These are phyloP conservation scores for Vanrija sp. DNA, from an alignment of 1,284 basidiomycete genomes.

Conservation along the genomic window DNA sequence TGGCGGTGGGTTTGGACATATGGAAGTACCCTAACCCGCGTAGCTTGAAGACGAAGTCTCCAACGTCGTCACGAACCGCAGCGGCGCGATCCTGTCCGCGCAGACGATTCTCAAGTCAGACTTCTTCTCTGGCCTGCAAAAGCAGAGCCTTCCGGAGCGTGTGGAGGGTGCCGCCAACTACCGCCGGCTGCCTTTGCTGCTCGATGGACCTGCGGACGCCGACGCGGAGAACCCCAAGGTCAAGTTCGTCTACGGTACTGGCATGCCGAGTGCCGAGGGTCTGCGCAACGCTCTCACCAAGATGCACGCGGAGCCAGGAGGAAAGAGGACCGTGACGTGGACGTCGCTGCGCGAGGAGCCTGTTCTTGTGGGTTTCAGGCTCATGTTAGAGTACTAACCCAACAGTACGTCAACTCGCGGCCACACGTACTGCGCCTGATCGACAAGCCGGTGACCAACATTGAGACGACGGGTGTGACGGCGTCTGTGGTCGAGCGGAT, in stretches of 20 bases:
- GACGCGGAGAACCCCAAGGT: slow-evolving; percentile 43
- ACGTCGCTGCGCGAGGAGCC: slow-evolving; percentile 93
- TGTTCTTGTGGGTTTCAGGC: slow-evolving; percentile 57
- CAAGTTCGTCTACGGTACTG: slow-evolving; percentile 81
- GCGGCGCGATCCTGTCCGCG: slow-evolving; percentile 75
- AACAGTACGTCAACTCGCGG: slow-evolving; percentile 50
- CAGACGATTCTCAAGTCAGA: slow-evolving; percentile 85
- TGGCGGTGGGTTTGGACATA: slow-evolving; percentile 59
- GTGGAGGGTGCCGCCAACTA: slow-evolving; percentile 93
- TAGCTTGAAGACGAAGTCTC: slow-evolving; percentile 74
- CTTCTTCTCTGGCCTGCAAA: slow-evolving; percentile 91
- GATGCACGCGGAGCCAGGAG: slow-evolving; percentile 72
- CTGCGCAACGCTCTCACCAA: slow-evolving; percentile 74
- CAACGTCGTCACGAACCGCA: slow-evolving; percentile 75
- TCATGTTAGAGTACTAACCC: background rate
- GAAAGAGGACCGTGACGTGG: slow-evolving; percentile 74
- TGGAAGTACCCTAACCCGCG: background rate
- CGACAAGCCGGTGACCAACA: slow-evolving; percentile 83
- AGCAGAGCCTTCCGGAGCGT: slow-evolving; percentile 90
- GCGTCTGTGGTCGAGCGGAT: slow-evolving; percentile 89
- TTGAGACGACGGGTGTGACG: slow-evolving; percentile 94
- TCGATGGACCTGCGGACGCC: slow-evolving; percentile 30
- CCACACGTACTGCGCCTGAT: slow-evolving; percentile 92
- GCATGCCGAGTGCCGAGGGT: slow-evolving; percentile 32
- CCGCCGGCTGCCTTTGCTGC: slow-evolving; percentile 67